Evolutionary conservation across 2,329 filamentous ascomycete species (phyloP), one percentile per base, ranked within the genome.

Genomic region (Calonectria pseudoturangicola): DNA sequence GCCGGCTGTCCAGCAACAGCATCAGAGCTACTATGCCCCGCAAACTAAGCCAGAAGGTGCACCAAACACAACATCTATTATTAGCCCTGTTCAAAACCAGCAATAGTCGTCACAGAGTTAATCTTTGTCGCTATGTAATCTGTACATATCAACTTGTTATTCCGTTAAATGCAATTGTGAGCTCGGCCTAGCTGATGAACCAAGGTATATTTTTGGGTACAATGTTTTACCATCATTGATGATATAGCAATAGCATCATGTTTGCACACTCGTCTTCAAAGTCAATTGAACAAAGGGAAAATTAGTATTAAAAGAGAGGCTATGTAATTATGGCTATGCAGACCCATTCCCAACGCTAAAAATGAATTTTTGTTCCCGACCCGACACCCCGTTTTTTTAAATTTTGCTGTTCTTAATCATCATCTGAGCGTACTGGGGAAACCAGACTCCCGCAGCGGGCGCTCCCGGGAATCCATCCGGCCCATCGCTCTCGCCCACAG

Each of bases 381-480:
- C n/a, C 48, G n/a, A 58, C 30, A 36, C 21, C 21, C 39, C 6
- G 30, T 33, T 33, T 7, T 4, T 41, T 54, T 21, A 60, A 41
- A 60, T 60, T n/a, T 65, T 65, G 33, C 56, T 68, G 27, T 68
- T 72, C 21, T 48, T 68, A 9, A 68, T 50, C 70, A 72, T 65
- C 70, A 65, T 72, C 50, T 68, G 58, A 18, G 64, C 25, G 13
- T 72, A 68, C 25, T 72, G 28, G 4, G 70, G 65, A 43, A 68
- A 72, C 70, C 65, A 72, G 15, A 48, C 48, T 25, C 70, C 70
- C 13, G 65, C 65, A 10, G 25, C 13, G 6, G 65, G 70, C 10
- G 65, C 58, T 30, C 65, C 65, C 21, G 43, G 36, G n/a, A 50
- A 66, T 9, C 41, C 58, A 9, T 18, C n/a, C 4, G 30, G 60